Conservation (phyloP, 164 flowering plant species). For the Macadamia tetraphylla region DNA sequence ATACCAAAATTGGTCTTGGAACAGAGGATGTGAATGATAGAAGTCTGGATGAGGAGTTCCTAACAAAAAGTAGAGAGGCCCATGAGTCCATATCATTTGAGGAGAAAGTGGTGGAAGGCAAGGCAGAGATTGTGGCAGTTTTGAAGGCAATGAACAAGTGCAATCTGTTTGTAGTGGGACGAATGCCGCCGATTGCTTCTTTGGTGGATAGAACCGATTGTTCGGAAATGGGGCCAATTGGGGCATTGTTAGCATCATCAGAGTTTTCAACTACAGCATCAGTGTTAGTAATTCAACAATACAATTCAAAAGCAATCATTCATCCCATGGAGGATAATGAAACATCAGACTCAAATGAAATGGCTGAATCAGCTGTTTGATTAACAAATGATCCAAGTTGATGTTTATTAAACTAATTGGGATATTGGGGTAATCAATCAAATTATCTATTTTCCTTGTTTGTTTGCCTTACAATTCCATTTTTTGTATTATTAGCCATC, state of each 20-base stretch:
- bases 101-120: constrained; percentile 25
- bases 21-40: constrained; percentile 4
- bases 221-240: constrained; percentile 49
- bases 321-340: constrained; percentile 14
- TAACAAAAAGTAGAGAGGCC: constrained; percentile 7
- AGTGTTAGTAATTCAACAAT: constrained; percentile 46
- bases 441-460: too few species aligned
- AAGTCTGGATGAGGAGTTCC: constrained; percentile 9
- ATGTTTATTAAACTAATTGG: too few species aligned
- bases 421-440: too few species aligned
- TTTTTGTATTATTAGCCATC: too few species aligned
- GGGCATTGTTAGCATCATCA: constrained; percentile 30
- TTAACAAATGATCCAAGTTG: too few species aligned
- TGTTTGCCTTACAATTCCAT: too few species aligned
- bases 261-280: constrained; percentile 37
- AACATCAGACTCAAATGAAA: too few species aligned
- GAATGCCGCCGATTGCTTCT: constrained; percentile 22
- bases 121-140: constrained; percentile 13
- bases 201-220: constrained; percentile 25
- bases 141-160: constrained; percentile 22
- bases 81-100: constrained; percentile 16
- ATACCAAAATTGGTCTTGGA: background rate
- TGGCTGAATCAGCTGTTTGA: too few species aligned
- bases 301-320: constrained; percentile 11
- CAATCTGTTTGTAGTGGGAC: constrained; percentile 48